A percentile compares a stretch with the other conserved stretches of the same genome.
These are phyloP conservation scores for Purpureocillium takamizusanense DNA, from an alignment of 2,329 filamentous ascomycete species.

Conservation along the genomic window DNA sequence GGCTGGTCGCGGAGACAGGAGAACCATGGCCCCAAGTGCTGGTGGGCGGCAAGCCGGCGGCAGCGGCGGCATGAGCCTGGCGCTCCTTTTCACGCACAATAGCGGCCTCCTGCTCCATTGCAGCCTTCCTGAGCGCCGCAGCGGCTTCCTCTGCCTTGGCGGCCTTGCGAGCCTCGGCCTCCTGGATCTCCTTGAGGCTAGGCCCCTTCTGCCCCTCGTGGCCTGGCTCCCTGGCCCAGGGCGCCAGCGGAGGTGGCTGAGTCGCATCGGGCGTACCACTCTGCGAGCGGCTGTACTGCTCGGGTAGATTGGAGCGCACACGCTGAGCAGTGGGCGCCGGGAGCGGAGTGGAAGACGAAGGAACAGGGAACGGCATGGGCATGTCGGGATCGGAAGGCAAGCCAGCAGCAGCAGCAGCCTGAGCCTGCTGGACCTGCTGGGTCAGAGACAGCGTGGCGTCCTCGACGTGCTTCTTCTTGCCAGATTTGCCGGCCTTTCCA, in stretches of 20 bases:
- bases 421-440: constrained; percentile 75
- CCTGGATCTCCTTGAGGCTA: constrained; percentile 93
- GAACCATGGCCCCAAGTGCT: constrained; percentile 84
- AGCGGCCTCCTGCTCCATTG: constrained; percentile 69
- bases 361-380: constrained; percentile 67
- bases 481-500: constrained; percentile 3
- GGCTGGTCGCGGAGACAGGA: constrained; percentile 55
- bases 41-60: constrained; percentile 73
- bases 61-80: constrained; percentile 38
- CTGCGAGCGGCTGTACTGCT: constrained; percentile 61
- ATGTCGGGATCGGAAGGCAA: constrained; percentile 51
- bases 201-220: constrained; percentile 67
- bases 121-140: constrained; percentile 65
- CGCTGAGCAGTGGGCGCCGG: constrained; percentile 85
- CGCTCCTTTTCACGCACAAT: constrained; percentile 52
- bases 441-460: constrained; percentile 55
- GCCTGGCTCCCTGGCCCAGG: constrained; percentile 86
- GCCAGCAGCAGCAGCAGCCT: constrained; percentile 31
- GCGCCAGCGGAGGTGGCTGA: constrained; percentile 67
- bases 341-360: constrained; percentile 70
- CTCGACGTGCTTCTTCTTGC: constrained; percentile 21
- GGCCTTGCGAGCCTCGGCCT: constrained; percentile 86
- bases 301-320: constrained; percentile 73
- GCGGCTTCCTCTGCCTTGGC: constrained; percentile 80
- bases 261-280: constrained; percentile 63